A percentile compares a stretch with the other conserved stretches of the same genome.
These are phyloP conservation scores for Trichothecium roseum DNA, from an alignment of 2,329 filamentous ascomycete genomes.

Conservation along the genomic window DNA sequence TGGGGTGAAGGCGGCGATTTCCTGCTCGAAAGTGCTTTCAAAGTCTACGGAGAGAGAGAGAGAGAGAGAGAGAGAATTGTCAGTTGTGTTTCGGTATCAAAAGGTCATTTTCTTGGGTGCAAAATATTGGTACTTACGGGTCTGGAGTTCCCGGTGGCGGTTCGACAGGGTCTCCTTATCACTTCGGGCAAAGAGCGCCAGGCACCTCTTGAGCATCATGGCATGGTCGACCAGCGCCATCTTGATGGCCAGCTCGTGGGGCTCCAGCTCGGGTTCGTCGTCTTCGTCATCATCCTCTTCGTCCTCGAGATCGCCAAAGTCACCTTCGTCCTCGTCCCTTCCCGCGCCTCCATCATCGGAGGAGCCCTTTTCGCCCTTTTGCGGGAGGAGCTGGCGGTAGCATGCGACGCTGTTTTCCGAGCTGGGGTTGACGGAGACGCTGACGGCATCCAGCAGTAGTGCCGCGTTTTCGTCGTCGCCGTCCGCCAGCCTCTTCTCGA, in stretches of 20 bases:
- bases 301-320: slow-evolving; percentile 28
- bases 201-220: slow-evolving; percentile 72
- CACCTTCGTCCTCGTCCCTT: slow-evolving; percentile 26
- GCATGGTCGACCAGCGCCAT: slow-evolving; percentile 85
- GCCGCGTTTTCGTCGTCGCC: slow-evolving; percentile 62
- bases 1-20: slow-evolving; percentile 53
- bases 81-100: too few species aligned
- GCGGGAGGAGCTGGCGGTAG: slow-evolving; percentile 66
- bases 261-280: slow-evolving; percentile 36
- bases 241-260: slow-evolving; percentile 68
- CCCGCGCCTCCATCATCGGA: slow-evolving; percentile 21
- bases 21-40: slow-evolving; percentile 51
- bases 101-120: too few species aligned
- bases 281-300: slow-evolving; percentile 30
- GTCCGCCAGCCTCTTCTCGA: slow-evolving; percentile 59
- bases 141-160: slow-evolving; percentile 49
- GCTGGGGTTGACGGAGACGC: slow-evolving; percentile 62
- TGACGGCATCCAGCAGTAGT: slow-evolving; percentile 64
- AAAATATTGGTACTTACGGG: slow-evolving; percentile 58
- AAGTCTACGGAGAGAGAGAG: slow-evolving; percentile 34
- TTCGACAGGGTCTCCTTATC: slow-evolving; percentile 46
- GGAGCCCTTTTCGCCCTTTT: slow-evolving; percentile 26
- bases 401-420: slow-evolving; percentile 69
- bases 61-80: too few species aligned
- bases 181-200: slow-evolving; percentile 58